Base-by-base conservation (phyloP, 225 moss, liverwort and hornwort species). In the Pleurozium schreberi region DNA sequence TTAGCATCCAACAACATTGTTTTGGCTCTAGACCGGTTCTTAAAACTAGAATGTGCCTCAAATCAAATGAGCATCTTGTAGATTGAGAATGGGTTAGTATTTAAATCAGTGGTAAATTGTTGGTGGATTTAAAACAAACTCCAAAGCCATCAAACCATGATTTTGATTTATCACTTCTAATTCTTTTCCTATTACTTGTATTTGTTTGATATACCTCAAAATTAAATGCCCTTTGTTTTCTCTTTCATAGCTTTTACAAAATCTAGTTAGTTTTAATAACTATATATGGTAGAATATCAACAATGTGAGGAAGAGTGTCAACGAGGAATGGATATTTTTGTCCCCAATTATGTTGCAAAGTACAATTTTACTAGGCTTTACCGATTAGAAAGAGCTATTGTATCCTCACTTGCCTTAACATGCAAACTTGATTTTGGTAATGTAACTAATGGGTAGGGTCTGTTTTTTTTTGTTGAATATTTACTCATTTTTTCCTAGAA, bases 391-490 rank as follows among this genome's bases (percentile, higher is more conserved):
- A 74, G 11, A 47, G 7, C 19, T 43, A 27, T 9, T 26, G 3
- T 47, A 74, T 11, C 11, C 5, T 75, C 2, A 1, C 0, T 0
- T 50, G 33, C 21, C 33, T 75, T 33, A 1, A 20, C 12, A 33
- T 50, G 8, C 12, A 50, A 75, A 75, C 20, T 75, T 10, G 8
- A 49, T 20, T 20, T 75, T 20, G 7, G 0, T 50, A 21, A 19
- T 0, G 0, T 12, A 33, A 33, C 5, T 45, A 2, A 28, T 20
- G 5, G 18, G 4, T 0, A 50, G 2, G 20, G 6, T 33, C 0
- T 1, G 3, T 2, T 8, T 50, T 11, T 75, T 4, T 75, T 0
- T 49, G 0, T 8, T 75, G 3, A 47, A 49, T 47, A 11, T 49
- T 30, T 47, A 2, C 6, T 3, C 10, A n/a, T 2, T 30, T 11